phyloP scores from a whole-genome alignment of 805 yeast genomes.

The Lachancea nothofagi region DNA sequence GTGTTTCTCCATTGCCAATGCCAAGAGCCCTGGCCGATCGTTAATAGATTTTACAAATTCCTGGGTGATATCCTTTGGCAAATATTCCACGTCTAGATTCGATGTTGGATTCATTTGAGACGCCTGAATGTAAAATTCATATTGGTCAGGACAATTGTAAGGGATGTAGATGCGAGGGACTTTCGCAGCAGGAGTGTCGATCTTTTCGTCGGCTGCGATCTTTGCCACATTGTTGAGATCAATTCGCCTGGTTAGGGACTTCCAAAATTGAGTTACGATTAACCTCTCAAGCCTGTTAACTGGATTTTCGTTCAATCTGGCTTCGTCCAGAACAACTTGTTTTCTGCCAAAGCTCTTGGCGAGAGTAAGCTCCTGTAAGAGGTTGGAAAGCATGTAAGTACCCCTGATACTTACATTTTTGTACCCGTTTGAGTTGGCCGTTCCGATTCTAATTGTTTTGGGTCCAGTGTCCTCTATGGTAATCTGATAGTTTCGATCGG shows the following conservation, averaged over 20 bases:
- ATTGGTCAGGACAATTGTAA: constrained; percentile 61
- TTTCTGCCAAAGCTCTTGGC: constrained; percentile 77
- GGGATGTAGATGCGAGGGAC: constrained; percentile 80
- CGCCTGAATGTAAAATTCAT: constrained; percentile 54
- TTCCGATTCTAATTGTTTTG: constrained; percentile 71
- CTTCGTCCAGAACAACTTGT: constrained; percentile 76
- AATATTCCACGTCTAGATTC: constrained; percentile 63
- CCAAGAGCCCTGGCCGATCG: constrained; percentile 77
- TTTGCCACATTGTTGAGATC: constrained; percentile 55
- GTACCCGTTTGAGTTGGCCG: constrained; percentile 80
- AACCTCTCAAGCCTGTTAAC: constrained; percentile 69
- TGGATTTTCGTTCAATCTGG: constrained; percentile 80
- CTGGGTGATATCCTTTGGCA: constrained; percentile 72
- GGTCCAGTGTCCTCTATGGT: constrained; percentile 84
- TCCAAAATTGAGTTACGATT: constrained; percentile 77
- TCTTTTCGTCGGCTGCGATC: constrained; percentile 77
- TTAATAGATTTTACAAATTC: constrained; percentile 73
- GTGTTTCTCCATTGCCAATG: constrained; percentile 61
- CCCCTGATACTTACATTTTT: constrained; percentile 72
- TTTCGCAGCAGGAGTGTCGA: constrained; percentile 53
- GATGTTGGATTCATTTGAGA: constrained; percentile 50
- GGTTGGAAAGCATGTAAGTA: constrained; percentile 80
- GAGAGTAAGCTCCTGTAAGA: constrained; percentile 81
- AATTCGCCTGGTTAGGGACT: constrained; percentile 62
- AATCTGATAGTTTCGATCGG: constrained; percentile 78